Conservation (phyloP, 768 basidiomycete genomes). For the Cubamyces sp. region DNA sequence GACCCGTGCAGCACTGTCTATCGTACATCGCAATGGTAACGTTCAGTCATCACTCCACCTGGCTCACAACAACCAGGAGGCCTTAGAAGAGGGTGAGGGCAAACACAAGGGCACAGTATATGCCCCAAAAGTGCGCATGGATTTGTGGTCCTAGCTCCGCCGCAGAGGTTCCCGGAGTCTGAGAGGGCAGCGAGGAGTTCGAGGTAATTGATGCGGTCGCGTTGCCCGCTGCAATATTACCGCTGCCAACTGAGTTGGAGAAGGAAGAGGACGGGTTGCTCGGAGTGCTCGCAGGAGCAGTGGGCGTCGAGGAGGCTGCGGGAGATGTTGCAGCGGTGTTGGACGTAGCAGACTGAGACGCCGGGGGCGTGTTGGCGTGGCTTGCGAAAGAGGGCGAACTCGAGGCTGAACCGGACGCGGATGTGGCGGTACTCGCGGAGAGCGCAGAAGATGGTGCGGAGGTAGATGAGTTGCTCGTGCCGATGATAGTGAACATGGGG, state of each 20-base stretch:
- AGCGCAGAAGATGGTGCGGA: not conserved
- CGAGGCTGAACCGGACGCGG: not conserved
- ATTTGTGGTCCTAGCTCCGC: not conserved
- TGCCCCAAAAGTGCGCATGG: not conserved
- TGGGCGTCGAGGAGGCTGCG: not conserved
- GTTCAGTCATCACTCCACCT: not conserved
- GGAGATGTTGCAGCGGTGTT: not conserved
- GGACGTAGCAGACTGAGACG: not conserved
- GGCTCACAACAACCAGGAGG: not conserved
- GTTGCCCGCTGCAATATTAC: not conserved
- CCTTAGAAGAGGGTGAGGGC: not conserved
- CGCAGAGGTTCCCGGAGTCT: not conserved
- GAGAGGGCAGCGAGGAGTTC: not conserved
- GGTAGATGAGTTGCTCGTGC: constrained; percentile 17
- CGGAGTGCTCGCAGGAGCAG: not conserved
- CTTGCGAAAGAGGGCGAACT: not conserved
- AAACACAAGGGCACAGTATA: not conserved
- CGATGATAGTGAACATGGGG: constrained; percentile 33
- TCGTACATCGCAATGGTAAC: constrained; percentile 5
- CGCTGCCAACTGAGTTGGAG: not conserved
- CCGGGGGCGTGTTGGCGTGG: not conserved
- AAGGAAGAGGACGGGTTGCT: not conserved
- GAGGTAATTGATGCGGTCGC: not conserved
- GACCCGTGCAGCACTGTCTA: not conserved
- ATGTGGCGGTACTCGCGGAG: not conserved